Evolutionary conservation across 73 alveolate species (phyloP).

Genomic region (Paraurostyla sp.): DNA sequence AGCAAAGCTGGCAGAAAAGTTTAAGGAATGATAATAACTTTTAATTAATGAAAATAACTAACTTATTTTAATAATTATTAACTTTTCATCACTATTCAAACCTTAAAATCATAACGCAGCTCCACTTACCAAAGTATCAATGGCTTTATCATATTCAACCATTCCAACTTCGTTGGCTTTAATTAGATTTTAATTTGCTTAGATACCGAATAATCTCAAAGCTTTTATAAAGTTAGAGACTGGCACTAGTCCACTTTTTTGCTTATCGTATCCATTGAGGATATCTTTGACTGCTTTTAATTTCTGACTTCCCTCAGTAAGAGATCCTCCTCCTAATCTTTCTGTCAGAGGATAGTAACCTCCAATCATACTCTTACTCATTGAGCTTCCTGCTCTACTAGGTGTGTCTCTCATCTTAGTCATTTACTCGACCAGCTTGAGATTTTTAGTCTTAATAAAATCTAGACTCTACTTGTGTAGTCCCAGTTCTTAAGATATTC

Average conservation of each 20-base stretch:
- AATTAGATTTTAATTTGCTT: neutral
- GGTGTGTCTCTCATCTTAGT: neutral
- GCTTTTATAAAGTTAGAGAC: conserved; percentile 6
- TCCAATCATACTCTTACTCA: neutral
- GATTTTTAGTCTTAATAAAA: conserved; percentile 18
- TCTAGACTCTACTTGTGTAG: conserved; percentile 34
- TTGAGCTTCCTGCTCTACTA: neutral
- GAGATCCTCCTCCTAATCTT: neutral
- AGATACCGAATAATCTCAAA: conserved; percentile 4
- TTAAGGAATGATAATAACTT: neutral
- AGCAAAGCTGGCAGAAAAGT: neutral
- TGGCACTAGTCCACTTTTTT: conserved; percentile 26
- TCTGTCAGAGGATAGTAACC: neutral
- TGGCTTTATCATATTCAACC: conserved; percentile 27
- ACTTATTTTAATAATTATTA: neutral
- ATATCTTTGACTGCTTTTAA: conserved; percentile 11
- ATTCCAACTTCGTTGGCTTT: conserved; percentile 22
- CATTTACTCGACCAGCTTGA: neutral
- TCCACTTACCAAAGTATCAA: neutral
- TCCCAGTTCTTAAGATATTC: conserved; percentile 42
- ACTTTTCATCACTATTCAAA: no score
- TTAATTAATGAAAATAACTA: no score
- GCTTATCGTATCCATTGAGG: neutral
- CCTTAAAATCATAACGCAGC: no score
- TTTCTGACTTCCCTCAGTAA: neutral